Percentiles rank a stretch among this genome's conserved stretches.
Evolutionary conservation across 768 basidiomycete species (phyloP).

Genomic region (Exidia glandulosa): DNA sequence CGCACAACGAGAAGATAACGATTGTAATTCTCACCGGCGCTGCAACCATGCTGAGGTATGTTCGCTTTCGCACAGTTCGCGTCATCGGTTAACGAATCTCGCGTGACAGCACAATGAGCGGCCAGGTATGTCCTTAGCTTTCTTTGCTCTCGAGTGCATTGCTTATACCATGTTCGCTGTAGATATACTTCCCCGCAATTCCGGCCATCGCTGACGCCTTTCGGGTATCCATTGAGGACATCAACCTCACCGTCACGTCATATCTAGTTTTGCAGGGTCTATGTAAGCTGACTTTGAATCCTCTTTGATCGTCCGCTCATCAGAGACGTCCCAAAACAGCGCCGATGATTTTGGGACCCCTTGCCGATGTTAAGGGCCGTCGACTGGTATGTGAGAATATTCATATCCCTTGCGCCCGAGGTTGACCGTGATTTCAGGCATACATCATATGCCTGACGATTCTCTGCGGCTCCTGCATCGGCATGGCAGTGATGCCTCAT

Average conservation of each 20-base stretch:
- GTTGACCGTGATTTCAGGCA: background rate
- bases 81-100: too few species aligned
- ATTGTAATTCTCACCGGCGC: too few species aligned
- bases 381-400: slow-evolving; percentile 31
- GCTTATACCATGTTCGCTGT: too few species aligned
- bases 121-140: too few species aligned
- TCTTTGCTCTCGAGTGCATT: too few species aligned
- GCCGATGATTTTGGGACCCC: slow-evolving; percentile 51
- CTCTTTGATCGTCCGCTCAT: background rate
- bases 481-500: slow-evolving; percentile 45
- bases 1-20: too few species aligned
- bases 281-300: slow-evolving; percentile 21
- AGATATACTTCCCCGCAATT: slow-evolving; percentile 38
- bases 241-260: slow-evolving; percentile 71
- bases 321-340: slow-evolving; percentile 1
- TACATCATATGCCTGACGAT: slow-evolving; percentile 53
- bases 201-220: slow-evolving; percentile 55
- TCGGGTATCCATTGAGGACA: slow-evolving; percentile 53
- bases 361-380: slow-evolving; percentile 57
- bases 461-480: slow-evolving; percentile 54
- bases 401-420: background rate
- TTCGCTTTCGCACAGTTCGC: too few species aligned
- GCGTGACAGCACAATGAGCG: too few species aligned
- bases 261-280: slow-evolving; percentile 63
- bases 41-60: too few species aligned